Evolutionary conservation across 2,329 filamentous ascomycete species (phyloP).

Genomic region (Aspergillus carbonarius): DNA sequence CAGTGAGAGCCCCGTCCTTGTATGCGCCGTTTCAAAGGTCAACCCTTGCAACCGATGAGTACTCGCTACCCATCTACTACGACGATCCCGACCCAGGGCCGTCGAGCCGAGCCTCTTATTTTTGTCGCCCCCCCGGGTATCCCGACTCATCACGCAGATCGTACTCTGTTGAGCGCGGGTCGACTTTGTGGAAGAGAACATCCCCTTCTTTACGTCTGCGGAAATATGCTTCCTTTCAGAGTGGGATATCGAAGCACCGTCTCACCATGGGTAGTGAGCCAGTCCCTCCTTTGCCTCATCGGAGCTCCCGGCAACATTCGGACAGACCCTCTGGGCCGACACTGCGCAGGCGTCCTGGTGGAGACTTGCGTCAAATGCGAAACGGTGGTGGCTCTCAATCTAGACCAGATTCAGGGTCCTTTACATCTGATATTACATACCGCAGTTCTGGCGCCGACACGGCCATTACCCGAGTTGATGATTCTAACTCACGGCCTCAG

Average conservation of each 20-base stretch:
- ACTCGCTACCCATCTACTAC: conserved; percentile 30
- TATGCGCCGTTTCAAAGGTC: conserved; percentile 22
- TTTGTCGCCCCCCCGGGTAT: conserved; percentile 18
- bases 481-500: conserved; percentile 23
- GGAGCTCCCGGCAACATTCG: conserved; percentile 10
- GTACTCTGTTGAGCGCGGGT: conserved; percentile 27
- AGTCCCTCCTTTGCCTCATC: conserved; percentile 17
- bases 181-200: conserved; percentile 24
- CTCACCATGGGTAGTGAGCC: conserved; percentile 26
- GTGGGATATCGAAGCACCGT: conserved; percentile 37
- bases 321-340: conserved; percentile 46
- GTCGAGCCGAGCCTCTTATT: conserved; percentile 12
- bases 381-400: conserved; percentile 64
- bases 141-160: conserved; percentile 25
- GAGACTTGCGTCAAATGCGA: conserved; percentile 68
- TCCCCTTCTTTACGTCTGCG: conserved; percentile 40
- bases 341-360: conserved; percentile 70
- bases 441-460: conserved; percentile 28
- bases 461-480: conserved; percentile 14
- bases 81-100: conserved; percentile 21
- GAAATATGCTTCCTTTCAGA: conserved; percentile 48
- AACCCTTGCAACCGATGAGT: conserved; percentile 25
- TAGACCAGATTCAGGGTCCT: conserved; percentile 35
- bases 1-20: conserved; percentile 19
- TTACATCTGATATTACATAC: conserved; percentile 38